These are phyloP conservation scores for Eruca vesicaria DNA, from an alignment of 441 rosid genomes.

Conservation along the genomic window DNA sequence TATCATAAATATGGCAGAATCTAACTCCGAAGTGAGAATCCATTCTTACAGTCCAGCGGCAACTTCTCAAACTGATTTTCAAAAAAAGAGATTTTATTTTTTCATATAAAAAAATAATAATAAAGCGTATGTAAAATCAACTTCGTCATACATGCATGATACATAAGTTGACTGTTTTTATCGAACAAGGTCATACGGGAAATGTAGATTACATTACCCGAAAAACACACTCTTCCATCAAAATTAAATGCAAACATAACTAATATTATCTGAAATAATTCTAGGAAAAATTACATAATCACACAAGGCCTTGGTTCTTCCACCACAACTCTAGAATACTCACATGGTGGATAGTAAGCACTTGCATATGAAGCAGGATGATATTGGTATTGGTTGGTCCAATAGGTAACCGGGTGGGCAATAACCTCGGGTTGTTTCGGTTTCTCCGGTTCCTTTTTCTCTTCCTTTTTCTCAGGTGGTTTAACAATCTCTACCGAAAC, in stretches of 20 bases:
- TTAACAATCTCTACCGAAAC: conserved; percentile 63
- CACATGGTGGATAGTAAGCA: conserved; percentile 4
- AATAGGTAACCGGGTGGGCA: conserved; percentile 6
- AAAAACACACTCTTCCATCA: conserved; percentile 4
- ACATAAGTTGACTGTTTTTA: not conserved
- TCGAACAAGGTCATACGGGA: not conserved
- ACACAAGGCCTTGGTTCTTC: conserved; percentile 28
- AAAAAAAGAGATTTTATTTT: not conserved
- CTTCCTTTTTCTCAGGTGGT: conserved; percentile 59
- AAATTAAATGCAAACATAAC: not conserved
- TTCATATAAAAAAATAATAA: not conserved
- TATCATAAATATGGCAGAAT: not conserved
- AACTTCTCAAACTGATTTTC: not conserved
- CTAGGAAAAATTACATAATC: conserved; percentile 16
- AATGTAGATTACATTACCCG: not conserved
- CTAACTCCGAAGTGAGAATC: not conserved
- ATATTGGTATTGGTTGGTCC: conserved; percentile 1
- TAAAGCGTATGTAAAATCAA: not conserved
- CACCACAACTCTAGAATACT: not conserved
- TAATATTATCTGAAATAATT: not conserved
- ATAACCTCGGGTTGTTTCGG: not conserved
- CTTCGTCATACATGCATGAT: not conserved
- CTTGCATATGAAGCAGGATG: not conserved
- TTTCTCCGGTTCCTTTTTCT: conserved; percentile 33
- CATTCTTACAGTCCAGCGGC: not conserved